phyloP scores from a whole-genome alignment of 805 yeast species.

The Starmerella floris region DNA sequence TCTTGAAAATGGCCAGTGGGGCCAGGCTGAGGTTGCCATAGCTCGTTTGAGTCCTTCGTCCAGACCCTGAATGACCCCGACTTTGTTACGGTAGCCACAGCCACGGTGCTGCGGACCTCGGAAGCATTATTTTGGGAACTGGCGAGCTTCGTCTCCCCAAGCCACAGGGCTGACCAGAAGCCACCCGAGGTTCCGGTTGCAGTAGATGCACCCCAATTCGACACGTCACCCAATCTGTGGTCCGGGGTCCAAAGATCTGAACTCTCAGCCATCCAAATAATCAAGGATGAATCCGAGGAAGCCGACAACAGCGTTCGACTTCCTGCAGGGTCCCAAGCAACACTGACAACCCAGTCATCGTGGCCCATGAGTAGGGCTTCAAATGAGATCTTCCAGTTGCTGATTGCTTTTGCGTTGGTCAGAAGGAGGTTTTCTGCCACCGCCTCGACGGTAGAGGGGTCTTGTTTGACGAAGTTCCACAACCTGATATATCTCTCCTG shows the following conservation, averaged over 20 bases:
- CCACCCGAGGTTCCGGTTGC: conserved; percentile 92
- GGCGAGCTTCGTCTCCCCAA: no score
- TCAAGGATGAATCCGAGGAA: conserved; percentile 83
- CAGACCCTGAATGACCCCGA: conserved; percentile 89
- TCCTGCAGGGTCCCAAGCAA: conserved; percentile 62
- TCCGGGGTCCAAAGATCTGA: conserved; percentile 62
- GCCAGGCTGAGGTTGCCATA: conserved; percentile 32
- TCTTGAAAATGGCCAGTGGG: conserved; percentile 64
- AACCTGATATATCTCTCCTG: conserved; percentile 85
- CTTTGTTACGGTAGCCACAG: conserved; percentile 65
- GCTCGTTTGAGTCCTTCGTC: conserved; percentile 25
- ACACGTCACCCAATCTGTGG: conserved; percentile 74
- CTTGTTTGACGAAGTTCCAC: conserved; percentile 46
- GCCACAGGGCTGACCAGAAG: conserved; percentile 63
- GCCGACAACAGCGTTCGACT: conserved; percentile 58
- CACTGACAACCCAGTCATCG: conserved; percentile 89
- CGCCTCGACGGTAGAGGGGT: conserved; percentile 18
- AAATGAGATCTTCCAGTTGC: conserved; percentile 41
- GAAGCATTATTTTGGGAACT: neutral
- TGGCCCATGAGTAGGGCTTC: conserved; percentile 96
- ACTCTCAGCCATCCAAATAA: conserved; percentile 59
- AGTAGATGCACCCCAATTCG: conserved; percentile 92
- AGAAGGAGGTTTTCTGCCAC: conserved; percentile 57
- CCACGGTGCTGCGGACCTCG: conserved; percentile 19
- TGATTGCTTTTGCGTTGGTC: conserved; percentile 37